Evolutionary conservation across 140 eudicot species (phyloP).

Genomic region (Anethum foeniculum): DNA sequence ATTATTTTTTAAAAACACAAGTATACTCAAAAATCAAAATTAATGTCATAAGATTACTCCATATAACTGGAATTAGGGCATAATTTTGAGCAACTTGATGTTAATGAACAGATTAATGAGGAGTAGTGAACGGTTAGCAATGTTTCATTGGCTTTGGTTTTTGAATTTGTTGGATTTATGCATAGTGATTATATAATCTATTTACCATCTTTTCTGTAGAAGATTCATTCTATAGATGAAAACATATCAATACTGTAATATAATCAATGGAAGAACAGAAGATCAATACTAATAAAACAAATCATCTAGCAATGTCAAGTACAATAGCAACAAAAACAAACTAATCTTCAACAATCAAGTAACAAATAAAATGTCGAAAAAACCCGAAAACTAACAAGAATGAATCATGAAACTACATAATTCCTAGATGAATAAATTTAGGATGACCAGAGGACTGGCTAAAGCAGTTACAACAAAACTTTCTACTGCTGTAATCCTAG

Average conservation of each 20-base stretch:
- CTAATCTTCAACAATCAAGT: neutral
- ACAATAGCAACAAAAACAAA: neutral
- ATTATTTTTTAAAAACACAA: no score
- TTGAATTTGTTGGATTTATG: neutral
- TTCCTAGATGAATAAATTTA: slow-evolving; percentile 10
- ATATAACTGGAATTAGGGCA: no score
- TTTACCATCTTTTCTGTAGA: neutral
- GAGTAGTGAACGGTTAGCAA: no score
- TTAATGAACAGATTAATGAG: no score
- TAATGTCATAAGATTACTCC: no score
- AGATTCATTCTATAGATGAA: neutral
- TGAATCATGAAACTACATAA: neutral
- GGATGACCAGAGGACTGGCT: slow-evolving; percentile 12
- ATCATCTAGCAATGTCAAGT: neutral
- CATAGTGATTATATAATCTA: neutral
- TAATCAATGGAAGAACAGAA: neutral
- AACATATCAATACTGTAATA: neutral
- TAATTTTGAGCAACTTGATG: no score
- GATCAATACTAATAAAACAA: neutral
- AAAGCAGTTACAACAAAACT: slow-evolving; percentile 25
- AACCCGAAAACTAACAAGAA: neutral
- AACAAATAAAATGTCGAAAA: neutral
- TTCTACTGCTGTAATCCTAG: slow-evolving; percentile 10
- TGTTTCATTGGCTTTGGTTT: no score
- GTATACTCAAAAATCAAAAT: no score